Percentiles rank a stretch among this genome's conserved stretches.
phyloP scores from a whole-genome alignment of 176 grass and related monocot genomes.

The Zoysia japonica region DNA sequence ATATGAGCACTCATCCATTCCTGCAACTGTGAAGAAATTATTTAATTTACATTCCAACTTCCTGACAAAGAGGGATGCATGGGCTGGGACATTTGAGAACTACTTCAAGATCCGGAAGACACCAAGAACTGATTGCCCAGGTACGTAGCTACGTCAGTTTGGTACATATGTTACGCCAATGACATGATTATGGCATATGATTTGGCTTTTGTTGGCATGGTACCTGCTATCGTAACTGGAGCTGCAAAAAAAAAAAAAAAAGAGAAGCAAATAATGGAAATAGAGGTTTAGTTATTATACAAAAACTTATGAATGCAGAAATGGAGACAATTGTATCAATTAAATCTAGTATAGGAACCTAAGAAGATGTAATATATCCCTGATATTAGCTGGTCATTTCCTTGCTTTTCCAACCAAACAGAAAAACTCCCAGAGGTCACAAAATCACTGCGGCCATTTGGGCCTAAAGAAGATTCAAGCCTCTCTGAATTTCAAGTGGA shows the following conservation, averaged over 20 bases:
- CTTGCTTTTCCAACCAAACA: conserved; percentile 28
- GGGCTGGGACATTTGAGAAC: conserved; percentile 84
- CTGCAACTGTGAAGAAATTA: conserved; percentile 75
- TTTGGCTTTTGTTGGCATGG: not conserved
- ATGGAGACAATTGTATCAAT: not conserved
- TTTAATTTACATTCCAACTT: conserved; percentile 91
- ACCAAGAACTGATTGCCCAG: conserved; percentile 86
- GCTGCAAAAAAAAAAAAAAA: not conserved
- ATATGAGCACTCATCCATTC: conserved; percentile 90
- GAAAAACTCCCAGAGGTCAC: conserved; percentile 92
- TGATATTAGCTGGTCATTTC: conserved; percentile 3
- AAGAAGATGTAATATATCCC: not conserved
- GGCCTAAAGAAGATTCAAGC: conserved; percentile 75
- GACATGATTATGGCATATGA: not conserved
- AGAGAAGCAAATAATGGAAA: not conserved
- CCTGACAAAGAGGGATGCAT: conserved; percentile 91
- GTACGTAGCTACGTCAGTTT: conserved; percentile 33
- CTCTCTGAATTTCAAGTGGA: conserved; percentile 97
- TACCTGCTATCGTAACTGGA: not conserved
- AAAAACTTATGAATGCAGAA: not conserved
- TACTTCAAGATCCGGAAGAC: conserved; percentile 61
- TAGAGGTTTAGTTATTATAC: not conserved
- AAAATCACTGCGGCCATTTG: conserved; percentile 75
- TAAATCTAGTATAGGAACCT: not conserved
- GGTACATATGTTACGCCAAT: not conserved